phyloP scores from a whole-genome alignment of 768 basidiomycete genomes.

The Tylopilus sp. region DNA sequence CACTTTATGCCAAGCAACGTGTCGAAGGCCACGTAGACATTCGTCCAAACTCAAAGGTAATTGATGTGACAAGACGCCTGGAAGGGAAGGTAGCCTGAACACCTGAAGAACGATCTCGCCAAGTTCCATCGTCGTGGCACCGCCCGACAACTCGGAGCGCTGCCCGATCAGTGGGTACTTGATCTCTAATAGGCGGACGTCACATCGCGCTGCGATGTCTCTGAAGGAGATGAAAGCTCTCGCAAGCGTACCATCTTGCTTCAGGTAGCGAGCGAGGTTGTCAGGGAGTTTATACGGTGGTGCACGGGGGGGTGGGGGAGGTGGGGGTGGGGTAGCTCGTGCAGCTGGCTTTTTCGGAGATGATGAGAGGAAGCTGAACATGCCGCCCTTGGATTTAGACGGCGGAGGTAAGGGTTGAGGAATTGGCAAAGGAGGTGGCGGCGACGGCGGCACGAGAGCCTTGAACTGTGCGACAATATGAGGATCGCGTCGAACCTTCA shows the following conservation, averaged over 20 bases:
- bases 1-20: slow-evolving; percentile 91
- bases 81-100: slow-evolving; percentile 84
- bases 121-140: slow-evolving; percentile 64
- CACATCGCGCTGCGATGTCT: slow-evolving; percentile 78
- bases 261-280: slow-evolving; percentile 79
- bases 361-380: slow-evolving; percentile 73
- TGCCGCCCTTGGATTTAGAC: slow-evolving; percentile 56
- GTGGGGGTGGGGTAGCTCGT: slow-evolving; percentile 34
- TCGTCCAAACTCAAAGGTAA: slow-evolving; percentile 93
- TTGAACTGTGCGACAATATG: slow-evolving; percentile 81
- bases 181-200: slow-evolving; percentile 81
- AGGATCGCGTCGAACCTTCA: slow-evolving; percentile 84
- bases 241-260: slow-evolving; percentile 83
- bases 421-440: slow-evolving; percentile 36
- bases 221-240: slow-evolving; percentile 88
- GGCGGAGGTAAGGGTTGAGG: slow-evolving; percentile 43
- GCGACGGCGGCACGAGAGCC: slow-evolving; percentile 49
- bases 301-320: slow-evolving; percentile 35
- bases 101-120: slow-evolving; percentile 89
- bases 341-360: slow-evolving; percentile 69
- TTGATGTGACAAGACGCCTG: slow-evolving; percentile 73
- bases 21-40: slow-evolving; percentile 80
- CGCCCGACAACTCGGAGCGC: slow-evolving; percentile 48
- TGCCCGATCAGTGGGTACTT: slow-evolving; percentile 80
- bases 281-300: slow-evolving; percentile 52